Percentiles rank a stretch among this genome's conserved stretches.
Conservation (phyloP, 192 early-diverging fungal species). For the Umbelopsis sp. region DNA sequence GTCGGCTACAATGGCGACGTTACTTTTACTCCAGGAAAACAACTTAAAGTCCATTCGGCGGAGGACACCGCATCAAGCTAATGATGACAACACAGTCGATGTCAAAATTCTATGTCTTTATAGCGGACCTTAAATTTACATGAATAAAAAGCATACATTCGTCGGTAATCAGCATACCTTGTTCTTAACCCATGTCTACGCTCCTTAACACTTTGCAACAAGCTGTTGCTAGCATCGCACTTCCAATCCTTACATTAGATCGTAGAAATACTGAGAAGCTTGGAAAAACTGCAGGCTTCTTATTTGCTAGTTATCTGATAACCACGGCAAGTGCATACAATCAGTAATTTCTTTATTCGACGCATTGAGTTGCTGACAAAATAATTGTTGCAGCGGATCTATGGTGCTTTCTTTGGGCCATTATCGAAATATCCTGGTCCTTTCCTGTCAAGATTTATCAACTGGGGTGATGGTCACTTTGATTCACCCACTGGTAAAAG, state of each 20-base stretch:
- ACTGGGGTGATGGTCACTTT: not conserved
- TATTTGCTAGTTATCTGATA: not conserved
- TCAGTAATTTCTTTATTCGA: not conserved
- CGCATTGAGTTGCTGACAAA: not conserved
- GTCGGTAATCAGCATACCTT: not conserved
- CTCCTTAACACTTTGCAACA: not conserved
- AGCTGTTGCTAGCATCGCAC: not conserved
- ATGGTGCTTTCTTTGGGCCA: slow-evolving; percentile 29
- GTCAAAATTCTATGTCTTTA: not conserved
- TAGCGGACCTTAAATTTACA: slow-evolving; percentile 2
- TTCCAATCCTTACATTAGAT: not conserved
- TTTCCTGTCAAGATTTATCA: slow-evolving; percentile 19
- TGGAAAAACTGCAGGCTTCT: not conserved
- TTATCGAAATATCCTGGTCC: slow-evolving; percentile 26
- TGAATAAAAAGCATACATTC: not conserved
- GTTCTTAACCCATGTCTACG: not conserved
- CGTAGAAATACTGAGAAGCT: not conserved
- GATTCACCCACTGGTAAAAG: slow-evolving; percentile 16
- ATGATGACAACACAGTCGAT: not conserved
- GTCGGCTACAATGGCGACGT: slow-evolving; percentile 29
- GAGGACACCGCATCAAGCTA: not conserved
- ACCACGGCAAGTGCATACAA: not conserved
- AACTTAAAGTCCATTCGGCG: not conserved
- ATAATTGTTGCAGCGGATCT: slow-evolving; percentile 12
- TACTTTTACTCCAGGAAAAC: slow-evolving; percentile 22